These are phyloP conservation scores for Dioscorea zingiberensis DNA, from an alignment of 106 monocot species.

Conservation along the genomic window DNA sequence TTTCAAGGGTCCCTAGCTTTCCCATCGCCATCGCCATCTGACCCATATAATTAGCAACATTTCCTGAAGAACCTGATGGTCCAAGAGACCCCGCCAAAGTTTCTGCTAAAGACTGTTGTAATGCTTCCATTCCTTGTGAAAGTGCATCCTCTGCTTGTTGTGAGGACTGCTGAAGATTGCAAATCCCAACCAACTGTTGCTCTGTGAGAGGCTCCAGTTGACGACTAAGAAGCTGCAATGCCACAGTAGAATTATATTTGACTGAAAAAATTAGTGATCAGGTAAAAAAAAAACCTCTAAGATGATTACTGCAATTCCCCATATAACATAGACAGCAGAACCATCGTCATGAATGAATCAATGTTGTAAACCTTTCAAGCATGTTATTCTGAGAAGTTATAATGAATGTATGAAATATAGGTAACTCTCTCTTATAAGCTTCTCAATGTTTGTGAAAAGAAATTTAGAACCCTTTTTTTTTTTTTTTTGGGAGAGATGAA, in stretches of 20 bases:
- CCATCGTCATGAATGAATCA: no score
- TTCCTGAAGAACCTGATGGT: slow-evolving; percentile 40
- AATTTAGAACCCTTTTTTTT: no score
- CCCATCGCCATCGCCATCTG: slow-evolving; percentile 62
- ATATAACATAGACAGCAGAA: no score
- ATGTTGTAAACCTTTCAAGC: no score
- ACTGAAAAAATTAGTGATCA: no score
- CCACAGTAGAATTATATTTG: slow-evolving; percentile 1
- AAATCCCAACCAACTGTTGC: slow-evolving; percentile 31
- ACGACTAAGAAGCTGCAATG: slow-evolving; percentile 28
- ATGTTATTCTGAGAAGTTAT: no score
- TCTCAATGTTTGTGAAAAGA: no score
- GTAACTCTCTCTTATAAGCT: no score
- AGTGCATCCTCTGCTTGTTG: slow-evolving; percentile 51
- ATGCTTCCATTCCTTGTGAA: slow-evolving; percentile 48
- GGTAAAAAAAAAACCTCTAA: no score
- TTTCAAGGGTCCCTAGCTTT: slow-evolving; percentile 52
- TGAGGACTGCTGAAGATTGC: slow-evolving; percentile 38
- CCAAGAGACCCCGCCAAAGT: slow-evolving; percentile 41
- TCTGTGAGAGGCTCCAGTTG: slow-evolving; percentile 47
- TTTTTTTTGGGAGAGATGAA: no score
- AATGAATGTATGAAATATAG: no score
- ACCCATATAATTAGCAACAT: slow-evolving; percentile 56
- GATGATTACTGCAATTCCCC: no score
- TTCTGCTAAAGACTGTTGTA: slow-evolving; percentile 50